These are phyloP conservation scores for Uronychia setigera DNA, from an alignment of 73 alveolate genomes.

Conservation along the genomic window DNA sequence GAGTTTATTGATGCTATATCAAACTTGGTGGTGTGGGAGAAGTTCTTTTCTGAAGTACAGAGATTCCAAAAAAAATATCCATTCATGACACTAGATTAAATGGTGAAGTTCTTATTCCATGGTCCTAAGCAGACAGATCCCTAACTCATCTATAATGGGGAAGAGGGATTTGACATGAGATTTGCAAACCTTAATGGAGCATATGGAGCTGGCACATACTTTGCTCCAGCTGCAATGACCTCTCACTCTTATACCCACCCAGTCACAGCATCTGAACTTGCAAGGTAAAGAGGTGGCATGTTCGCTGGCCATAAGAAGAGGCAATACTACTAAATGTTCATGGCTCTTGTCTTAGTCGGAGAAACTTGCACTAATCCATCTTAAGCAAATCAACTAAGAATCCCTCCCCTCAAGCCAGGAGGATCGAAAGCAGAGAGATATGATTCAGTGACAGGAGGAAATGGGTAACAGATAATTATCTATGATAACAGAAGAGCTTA, in stretches of 20 bases:
- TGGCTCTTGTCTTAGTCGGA: constrained; percentile 1
- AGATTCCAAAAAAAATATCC: background rate
- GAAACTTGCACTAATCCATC: background rate
- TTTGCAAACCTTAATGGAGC: constrained; percentile 13
- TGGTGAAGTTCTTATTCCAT: constrained; percentile 16
- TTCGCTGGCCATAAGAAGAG: background rate
- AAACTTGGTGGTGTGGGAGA: constrained; percentile 26
- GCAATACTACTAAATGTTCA: constrained; percentile 2
- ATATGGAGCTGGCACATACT: constrained; percentile 2
- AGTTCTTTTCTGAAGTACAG: background rate
- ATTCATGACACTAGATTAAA: background rate
- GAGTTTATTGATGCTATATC: constrained; percentile 1
- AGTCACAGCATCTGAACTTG: background rate
- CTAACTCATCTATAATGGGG: constrained; percentile 10
- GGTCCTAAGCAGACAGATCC: constrained; percentile 31
- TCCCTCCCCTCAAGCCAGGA: constrained; percentile 23
- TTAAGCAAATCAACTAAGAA: background rate
- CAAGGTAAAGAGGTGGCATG: background rate
- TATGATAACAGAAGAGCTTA: background rate
- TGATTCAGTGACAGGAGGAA: background rate
- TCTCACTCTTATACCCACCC: background rate
- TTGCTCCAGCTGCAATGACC: background rate
- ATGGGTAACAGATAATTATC: too few relatives aligned
- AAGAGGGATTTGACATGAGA: constrained; percentile 55
- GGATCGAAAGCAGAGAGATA: background rate